Percentiles rank a stretch among this genome's conserved stretches.
Evolutionary conservation across 371 early-diverging fungal species (phyloP).

Genomic region (Mortierella sp.): DNA sequence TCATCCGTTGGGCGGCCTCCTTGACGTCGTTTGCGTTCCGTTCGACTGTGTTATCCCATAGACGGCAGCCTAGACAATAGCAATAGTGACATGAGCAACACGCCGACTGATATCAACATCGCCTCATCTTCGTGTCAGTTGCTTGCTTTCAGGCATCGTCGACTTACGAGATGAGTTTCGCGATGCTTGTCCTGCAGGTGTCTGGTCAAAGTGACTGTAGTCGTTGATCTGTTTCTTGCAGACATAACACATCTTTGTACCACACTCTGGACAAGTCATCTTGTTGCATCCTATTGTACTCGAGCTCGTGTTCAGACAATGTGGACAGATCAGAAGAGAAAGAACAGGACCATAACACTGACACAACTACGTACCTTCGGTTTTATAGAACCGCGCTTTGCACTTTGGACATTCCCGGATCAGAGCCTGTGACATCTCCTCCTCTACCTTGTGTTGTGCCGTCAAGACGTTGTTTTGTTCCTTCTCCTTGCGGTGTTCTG

Average conservation of each 20-base stretch:
- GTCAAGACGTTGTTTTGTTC: slow-evolving; percentile 44
- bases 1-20: slow-evolving; percentile 48
- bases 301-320: background rate
- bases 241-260: slow-evolving; percentile 58
- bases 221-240: slow-evolving; percentile 57
- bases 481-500: slow-evolving; percentile 55
- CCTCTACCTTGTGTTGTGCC: slow-evolving; percentile 59
- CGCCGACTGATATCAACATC: too few species aligned
- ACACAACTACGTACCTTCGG: slow-evolving; percentile 33
- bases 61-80: slow-evolving; percentile 45
- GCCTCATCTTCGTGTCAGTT: too few species aligned
- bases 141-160: too few species aligned
- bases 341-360: background rate
- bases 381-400: slow-evolving; percentile 49
- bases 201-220: slow-evolving; percentile 58
- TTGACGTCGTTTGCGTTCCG: slow-evolving; percentile 56
- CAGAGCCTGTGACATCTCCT: slow-evolving; percentile 65
- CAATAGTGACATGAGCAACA: background rate
- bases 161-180: background rate
- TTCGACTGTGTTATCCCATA: slow-evolving; percentile 57
- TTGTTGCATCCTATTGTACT: slow-evolving; percentile 56
- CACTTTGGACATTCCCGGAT: slow-evolving; percentile 64
- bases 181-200: slow-evolving; percentile 17
- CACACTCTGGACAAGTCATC: slow-evolving; percentile 58
- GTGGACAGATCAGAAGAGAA: background rate